Evolutionary conservation across 1,139 yeast species (phyloP), one percentile per base, ranked within the genome.

Genomic region (Lodderomyces pseudojiufengensis): DNA sequence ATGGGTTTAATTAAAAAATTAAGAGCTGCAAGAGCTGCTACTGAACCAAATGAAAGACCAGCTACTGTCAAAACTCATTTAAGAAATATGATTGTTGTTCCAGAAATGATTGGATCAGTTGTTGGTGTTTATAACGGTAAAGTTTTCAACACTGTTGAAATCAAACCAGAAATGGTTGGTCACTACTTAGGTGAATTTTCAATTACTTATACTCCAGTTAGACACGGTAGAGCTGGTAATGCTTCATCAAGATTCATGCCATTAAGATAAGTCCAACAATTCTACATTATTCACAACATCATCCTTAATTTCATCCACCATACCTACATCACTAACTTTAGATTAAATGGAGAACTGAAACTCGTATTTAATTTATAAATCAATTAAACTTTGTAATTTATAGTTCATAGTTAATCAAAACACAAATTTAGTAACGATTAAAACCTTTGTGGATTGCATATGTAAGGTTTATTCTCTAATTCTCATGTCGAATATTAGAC

Each of bases 161-260:
- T 94, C 75, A 88, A 79, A 74, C 97, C 98, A 64, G 99, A 94
- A 80, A 92, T 94, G 98, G 90, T 90, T 68, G 98, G 98, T 69
- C 96, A 90, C 84, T 94, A 94, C 94, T 86, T 94, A 65, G 99
- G 97, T 78, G 99, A 94, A 80, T 92, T 94, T 86, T 92, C 98
- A 66, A 92, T 94, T 76, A 78, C 98, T 64, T 94, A 94, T 82
- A 86, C 95, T 73, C 98, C 99, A 68, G 97, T 92, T 70, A 86
- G 95, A 82, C 97, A 90, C 81, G 97, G 97, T 79, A 88, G 95
- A 82, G 95, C 97, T 65, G 95, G 95, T 82, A 84, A 86, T 71
- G 81, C 86, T 73, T 81, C 94, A 62, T 74, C 90, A 61, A 76
- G 85, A 78, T 78, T 82, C 80, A 80, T 81, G 64, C 88, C 90